Conservation (phyloP, 1,284 basidiomycete species). For the Cutaneotrichosporon sp. region DNA sequence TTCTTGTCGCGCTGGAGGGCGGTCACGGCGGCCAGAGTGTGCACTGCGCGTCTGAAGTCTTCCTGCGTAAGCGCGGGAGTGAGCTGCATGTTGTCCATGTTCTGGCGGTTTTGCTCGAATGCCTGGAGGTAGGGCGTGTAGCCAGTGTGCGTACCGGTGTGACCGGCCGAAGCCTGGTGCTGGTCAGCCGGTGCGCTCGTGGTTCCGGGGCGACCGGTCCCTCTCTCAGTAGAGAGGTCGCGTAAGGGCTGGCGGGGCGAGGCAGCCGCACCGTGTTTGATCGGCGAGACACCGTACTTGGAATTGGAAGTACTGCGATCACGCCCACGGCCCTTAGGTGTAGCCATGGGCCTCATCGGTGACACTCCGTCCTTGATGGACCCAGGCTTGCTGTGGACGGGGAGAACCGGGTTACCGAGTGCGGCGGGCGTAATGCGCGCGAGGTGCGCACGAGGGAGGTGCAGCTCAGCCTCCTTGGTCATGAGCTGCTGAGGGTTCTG, state of each 20-base stretch:
- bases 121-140: slow-evolving; percentile 71
- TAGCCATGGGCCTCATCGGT: background rate
- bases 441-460: slow-evolving; percentile 29
- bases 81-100: slow-evolving; percentile 51
- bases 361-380: slow-evolving; percentile 6
- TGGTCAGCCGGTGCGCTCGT: too few species aligned
- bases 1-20: slow-evolving; percentile 56
- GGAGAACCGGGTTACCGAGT: slow-evolving; percentile 45
- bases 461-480: slow-evolving; percentile 56
- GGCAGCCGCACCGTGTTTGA: background rate
- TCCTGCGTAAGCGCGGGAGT: slow-evolving; percentile 70
- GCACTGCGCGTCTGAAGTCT: slow-evolving; percentile 84
- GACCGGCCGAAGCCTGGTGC: background rate
- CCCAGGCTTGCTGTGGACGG: slow-evolving; percentile 35
- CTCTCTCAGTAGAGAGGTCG: background rate
- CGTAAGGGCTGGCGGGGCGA: background rate
- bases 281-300: background rate
- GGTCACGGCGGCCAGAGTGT: slow-evolving; percentile 74
- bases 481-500: slow-evolving; percentile 88
- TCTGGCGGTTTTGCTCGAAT: slow-evolving; percentile 50
- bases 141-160: slow-evolving; percentile 17
- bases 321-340: too few species aligned
- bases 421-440: slow-evolving; percentile 55
- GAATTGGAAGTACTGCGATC: too few species aligned
- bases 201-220: too few species aligned